Evolutionary conservation across 768 basidiomycete genomes (phyloP).

Genomic region (Nidula microcarpa): DNA sequence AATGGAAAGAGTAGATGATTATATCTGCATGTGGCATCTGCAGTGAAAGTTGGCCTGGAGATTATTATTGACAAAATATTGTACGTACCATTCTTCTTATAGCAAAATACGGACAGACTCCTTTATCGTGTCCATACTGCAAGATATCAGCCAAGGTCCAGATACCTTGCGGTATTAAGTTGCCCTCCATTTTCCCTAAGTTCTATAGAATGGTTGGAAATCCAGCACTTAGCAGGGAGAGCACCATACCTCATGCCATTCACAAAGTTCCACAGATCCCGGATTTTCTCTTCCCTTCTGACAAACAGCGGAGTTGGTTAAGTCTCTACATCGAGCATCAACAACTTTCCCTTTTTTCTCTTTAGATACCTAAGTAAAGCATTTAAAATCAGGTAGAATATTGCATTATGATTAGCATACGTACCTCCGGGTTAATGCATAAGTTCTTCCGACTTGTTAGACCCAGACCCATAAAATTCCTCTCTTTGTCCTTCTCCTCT

Average conservation of each 20-base stretch:
- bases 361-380: conserved; percentile 69
- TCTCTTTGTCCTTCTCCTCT: conserved; percentile 75
- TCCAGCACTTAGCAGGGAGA: background rate
- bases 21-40: conserved; percentile 96
- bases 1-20: conserved; percentile 99
- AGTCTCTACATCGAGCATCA: conserved; percentile 93
- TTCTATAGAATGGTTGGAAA: conserved; percentile 45
- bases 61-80: background rate
- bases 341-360: conserved; percentile 99
- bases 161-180: conserved; percentile 79
- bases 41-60: background rate
- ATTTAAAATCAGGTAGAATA: conserved; percentile 1
- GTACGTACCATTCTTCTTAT: conserved; percentile 85
- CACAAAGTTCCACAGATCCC: conserved; percentile 87
- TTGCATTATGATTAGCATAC: conserved; percentile 8
- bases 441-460: conserved; percentile 95
- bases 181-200: conserved; percentile 79
- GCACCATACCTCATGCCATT: conserved; percentile 85
- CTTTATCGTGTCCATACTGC: conserved; percentile 81
- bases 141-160: conserved; percentile 94
- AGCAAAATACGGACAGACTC: conserved; percentile 92
- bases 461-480: conserved; percentile 82
- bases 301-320: conserved; percentile 81
- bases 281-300: conserved; percentile 85
- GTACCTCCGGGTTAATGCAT: conserved; percentile 91